Evolutionary conservation across 192 early-diverging fungal species (phyloP).

Genomic region (Linnemannia zychae): DNA sequence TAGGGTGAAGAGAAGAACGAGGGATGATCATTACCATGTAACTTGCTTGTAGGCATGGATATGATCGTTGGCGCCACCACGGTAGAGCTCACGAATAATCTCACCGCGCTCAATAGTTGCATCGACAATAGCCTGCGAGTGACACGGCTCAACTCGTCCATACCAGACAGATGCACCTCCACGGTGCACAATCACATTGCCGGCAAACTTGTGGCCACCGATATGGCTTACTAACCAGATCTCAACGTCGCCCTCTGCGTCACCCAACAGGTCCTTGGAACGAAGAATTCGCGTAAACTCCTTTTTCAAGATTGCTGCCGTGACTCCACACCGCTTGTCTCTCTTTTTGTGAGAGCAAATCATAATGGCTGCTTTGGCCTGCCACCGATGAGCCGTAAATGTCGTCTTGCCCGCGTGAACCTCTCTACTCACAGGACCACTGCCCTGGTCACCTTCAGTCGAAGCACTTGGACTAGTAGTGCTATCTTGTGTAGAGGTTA

Average conservation of each 20-base stretch:
- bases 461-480: not conserved
- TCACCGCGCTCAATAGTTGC: conserved; percentile 64
- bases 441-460: not conserved
- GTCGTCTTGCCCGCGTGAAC: conserved; percentile 24
- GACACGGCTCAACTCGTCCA: conserved; percentile 68
- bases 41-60: conserved; percentile 24
- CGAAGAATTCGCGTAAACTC: conserved; percentile 64
- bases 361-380: conserved; percentile 62
- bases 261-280: conserved; percentile 58
- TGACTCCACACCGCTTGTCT: conserved; percentile 71
- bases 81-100: conserved; percentile 67
- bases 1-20: too few species aligned
- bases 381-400: conserved; percentile 30
- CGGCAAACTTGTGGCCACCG: conserved; percentile 75
- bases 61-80: conserved; percentile 67
- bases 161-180: conserved; percentile 70
- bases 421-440: not conserved
- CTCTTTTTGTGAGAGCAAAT: conserved; percentile 69
- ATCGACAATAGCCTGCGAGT: conserved; percentile 65
- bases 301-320: conserved; percentile 60
- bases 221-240: conserved; percentile 69
- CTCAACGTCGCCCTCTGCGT: conserved; percentile 47
- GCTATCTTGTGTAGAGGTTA: not conserved
- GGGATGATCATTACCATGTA: conserved; percentile 24
- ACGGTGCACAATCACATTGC: conserved; percentile 68